These are phyloP conservation scores for Lactarius quietus DNA, from an alignment of 768 basidiomycete genomes.

Conservation along the genomic window DNA sequence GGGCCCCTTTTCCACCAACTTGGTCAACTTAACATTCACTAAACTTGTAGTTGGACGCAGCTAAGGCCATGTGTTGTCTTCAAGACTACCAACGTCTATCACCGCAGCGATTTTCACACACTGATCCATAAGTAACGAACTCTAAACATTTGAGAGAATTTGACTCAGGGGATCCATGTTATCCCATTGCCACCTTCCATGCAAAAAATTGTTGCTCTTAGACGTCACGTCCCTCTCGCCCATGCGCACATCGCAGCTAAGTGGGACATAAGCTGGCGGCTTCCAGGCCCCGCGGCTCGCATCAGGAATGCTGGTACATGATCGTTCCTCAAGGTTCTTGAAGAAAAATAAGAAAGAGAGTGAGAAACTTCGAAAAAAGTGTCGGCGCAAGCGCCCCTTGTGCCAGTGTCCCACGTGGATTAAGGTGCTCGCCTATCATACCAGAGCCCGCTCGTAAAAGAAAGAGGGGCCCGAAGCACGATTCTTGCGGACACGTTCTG, in stretches of 20 bases:
- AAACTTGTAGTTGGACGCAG: background rate
- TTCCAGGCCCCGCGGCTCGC: background rate
- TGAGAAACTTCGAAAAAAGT: too few species aligned
- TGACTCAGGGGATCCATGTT: background rate
- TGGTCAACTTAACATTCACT: background rate
- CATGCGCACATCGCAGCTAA: background rate
- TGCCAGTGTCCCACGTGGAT: background rate
- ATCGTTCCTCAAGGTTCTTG: background rate
- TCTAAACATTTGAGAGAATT: background rate
- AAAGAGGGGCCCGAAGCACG: background rate
- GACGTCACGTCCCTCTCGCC: slow-evolving; percentile 7
- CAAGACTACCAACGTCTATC: background rate
- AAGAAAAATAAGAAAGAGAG: background rate
- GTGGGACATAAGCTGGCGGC: background rate
- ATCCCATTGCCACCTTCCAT: slow-evolving; percentile 1
- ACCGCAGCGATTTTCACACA: background rate
- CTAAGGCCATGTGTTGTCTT: background rate
- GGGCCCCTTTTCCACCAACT: background rate
- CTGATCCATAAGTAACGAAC: background rate
- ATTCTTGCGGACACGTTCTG: background rate
- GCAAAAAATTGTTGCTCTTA: background rate
- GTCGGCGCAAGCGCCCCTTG: background rate
- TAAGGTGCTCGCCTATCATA: background rate
- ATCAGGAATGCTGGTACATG: background rate
- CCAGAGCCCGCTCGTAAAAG: background rate